Evolutionary conservation across 2,329 filamentous ascomycete species (phyloP), one percentile per base, ranked within the genome.

Genomic region (Colletotrichum orchidophilum): DNA sequence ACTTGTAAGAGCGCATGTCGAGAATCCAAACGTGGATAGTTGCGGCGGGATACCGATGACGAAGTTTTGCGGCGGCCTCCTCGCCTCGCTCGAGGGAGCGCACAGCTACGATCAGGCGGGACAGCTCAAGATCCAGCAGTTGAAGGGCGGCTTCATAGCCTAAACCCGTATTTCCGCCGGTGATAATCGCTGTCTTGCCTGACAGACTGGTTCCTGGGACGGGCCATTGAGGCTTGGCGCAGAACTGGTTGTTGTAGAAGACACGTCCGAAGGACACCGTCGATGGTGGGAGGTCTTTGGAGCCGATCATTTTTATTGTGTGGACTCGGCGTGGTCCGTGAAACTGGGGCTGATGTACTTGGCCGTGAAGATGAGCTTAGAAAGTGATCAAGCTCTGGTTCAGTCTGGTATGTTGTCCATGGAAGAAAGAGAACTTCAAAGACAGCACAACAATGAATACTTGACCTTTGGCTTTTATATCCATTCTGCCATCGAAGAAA

Each of bases 161-260:
- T 1, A 89, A 77, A 0, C 87, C 87, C 0, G 77, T 77, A 67
- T 87, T 88, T 18, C 81, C 77, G 1, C 87, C 87, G 0, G 86
- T 88, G 9, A 89, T 78, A 53, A 88, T 84, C 58, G 83, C 83
- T 1, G 81, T 81, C 66, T 83, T 77, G 1, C 79, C 78, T 0
- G 77, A 75, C n/a, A 85, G 73, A 49, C 77, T 70, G 6, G 71
- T 73, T 8, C 62, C 58, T 3, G 66, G 66, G 3, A 73, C 73
- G 1, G 75, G 73, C 27, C 73, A 73, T 11, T 74, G 52, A 1
- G 76, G 66, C 24, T 74, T 78, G 39, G 75, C 70, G 57, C 42
- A 61, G 39, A 77, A 76, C 29, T 80, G 79, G 11, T 78, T 79
- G 3, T 69, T 50, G 24, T 76, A 46, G 68, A 81, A 81, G 33